Evolutionary conservation across 768 basidiomycete species (phyloP).

Genomic region (Tylopilus felleus): DNA sequence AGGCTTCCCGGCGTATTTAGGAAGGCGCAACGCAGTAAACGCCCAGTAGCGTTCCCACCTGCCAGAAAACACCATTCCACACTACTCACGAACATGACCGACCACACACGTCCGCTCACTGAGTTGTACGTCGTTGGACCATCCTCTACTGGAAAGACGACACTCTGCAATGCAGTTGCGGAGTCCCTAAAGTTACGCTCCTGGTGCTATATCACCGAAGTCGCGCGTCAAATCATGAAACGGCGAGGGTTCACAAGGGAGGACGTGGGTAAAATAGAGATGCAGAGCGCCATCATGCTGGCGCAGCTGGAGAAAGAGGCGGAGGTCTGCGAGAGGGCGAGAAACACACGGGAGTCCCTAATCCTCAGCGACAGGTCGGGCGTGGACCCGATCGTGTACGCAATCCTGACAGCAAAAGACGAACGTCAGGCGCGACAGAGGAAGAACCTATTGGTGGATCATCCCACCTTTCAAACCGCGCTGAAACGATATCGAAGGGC

Average conservation of each 20-base stretch:
- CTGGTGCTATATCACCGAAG: conserved; percentile 52
- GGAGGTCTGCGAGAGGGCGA: conserved; percentile 12
- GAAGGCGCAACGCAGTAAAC: conserved; percentile 4
- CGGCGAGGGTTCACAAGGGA: conserved; percentile 49
- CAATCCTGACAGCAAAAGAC: conserved; percentile 42
- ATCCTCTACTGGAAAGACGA: conserved; percentile 70
- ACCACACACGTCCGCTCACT: conserved; percentile 11
- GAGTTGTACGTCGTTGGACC: conserved; percentile 50
- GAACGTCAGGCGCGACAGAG: conserved; percentile 36
- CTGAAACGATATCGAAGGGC: conserved; percentile 44
- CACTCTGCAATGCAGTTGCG: conserved; percentile 53
- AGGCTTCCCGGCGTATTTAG: conserved; percentile 12
- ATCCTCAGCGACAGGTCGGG: conserved; percentile 63
- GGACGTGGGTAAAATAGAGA: conserved; percentile 47
- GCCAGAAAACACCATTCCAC: not conserved
- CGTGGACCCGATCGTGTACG: conserved; percentile 63
- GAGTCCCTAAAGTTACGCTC: conserved; percentile 37
- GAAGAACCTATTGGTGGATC: conserved; percentile 33
- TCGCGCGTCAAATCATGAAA: conserved; percentile 57
- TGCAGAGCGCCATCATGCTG: conserved; percentile 63
- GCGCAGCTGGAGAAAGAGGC: conserved; percentile 50
- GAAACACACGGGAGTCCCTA: conserved; percentile 23
- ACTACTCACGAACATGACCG: conserved; percentile 14
- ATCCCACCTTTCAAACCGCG: conserved; percentile 39
- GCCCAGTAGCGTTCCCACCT: conserved; percentile 19